Conservation (phyloP, 352 stramenopile genomes). For the Phytopythium cucurbitacearum region DNA sequence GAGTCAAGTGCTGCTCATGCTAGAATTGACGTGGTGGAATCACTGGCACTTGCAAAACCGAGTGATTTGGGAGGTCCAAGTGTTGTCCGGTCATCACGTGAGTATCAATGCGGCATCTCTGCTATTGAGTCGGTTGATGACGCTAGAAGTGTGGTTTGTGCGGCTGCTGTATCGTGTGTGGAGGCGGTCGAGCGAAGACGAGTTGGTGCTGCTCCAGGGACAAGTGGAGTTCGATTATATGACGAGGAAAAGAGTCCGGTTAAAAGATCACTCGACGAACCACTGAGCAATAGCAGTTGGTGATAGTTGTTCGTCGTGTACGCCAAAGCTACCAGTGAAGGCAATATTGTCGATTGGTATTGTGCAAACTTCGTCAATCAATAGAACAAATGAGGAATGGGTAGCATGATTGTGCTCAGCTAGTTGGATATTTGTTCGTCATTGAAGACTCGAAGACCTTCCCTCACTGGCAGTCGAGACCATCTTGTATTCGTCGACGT, state of each 20-base stretch:
- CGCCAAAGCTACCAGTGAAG: neutral
- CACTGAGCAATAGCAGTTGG: too few species aligned
- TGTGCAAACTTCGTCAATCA: neutral
- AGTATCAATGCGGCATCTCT: neutral
- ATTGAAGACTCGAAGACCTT: too few species aligned
- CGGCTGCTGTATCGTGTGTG: neutral
- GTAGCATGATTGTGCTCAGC: too few species aligned
- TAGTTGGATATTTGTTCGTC: too few species aligned
- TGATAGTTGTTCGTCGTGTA: too few species aligned
- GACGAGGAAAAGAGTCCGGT: neutral
- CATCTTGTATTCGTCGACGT: too few species aligned
- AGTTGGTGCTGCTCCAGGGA: neutral
- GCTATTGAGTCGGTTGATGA: neutral
- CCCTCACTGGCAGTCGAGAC: too few species aligned
- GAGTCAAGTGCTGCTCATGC: neutral
- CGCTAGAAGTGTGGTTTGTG: neutral
- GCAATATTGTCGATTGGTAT: neutral
- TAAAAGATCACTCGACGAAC: too few species aligned
- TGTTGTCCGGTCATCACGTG: neutral
- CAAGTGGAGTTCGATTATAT: neutral
- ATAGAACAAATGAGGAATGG: too few species aligned
- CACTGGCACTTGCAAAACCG: slow-evolving; percentile 1
- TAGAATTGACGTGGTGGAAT: neutral
- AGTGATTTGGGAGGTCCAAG: neutral
- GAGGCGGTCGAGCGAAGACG: neutral